Conservation (phyloP, 1,284 basidiomycete genomes). For the Irpex lacteus region DNA sequence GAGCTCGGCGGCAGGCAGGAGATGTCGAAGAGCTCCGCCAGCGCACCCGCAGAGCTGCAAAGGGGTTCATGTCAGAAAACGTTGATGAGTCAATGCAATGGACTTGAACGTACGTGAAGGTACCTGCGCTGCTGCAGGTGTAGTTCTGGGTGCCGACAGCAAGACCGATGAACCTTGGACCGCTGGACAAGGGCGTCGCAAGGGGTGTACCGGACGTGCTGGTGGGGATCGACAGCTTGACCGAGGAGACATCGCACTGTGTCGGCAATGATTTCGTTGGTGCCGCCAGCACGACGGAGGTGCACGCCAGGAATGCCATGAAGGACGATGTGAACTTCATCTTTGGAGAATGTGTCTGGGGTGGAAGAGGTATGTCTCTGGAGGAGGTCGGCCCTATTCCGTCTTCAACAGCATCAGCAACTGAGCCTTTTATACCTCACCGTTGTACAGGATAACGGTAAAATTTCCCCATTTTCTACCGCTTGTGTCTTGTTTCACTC, state of each 20-base stretch:
- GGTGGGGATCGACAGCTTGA: constrained; percentile 6
- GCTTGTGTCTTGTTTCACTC: no score
- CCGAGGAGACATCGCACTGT: constrained; percentile 10
- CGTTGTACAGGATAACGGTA: no score
- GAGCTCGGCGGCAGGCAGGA: constrained; percentile 27
- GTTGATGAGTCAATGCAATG: neutral
- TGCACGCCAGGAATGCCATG: constrained; percentile 6
- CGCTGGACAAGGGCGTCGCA: constrained; percentile 9
- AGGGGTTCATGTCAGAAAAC: neutral
- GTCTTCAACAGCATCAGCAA: neutral
- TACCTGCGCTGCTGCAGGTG: constrained; percentile 28
- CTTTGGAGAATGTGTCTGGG: no score
- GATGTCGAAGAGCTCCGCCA: constrained; percentile 39
- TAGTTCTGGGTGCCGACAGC: constrained; percentile 37
- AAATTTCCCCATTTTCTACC: no score
- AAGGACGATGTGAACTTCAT: constrained; percentile 9
- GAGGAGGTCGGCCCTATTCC: neutral
- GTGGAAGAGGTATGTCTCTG: neutral
- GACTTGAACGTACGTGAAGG: constrained; percentile 26
- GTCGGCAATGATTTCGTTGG: constrained; percentile 6
- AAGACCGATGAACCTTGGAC: constrained; percentile 22
- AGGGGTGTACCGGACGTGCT: constrained; percentile 4
- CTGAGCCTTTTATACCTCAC: neutral
- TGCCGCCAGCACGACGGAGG: constrained; percentile 5
- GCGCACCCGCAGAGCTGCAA: constrained; percentile 29